Conservation (phyloP, 805 yeast genomes). For the Metschnikowia santaceciliae region DNA sequence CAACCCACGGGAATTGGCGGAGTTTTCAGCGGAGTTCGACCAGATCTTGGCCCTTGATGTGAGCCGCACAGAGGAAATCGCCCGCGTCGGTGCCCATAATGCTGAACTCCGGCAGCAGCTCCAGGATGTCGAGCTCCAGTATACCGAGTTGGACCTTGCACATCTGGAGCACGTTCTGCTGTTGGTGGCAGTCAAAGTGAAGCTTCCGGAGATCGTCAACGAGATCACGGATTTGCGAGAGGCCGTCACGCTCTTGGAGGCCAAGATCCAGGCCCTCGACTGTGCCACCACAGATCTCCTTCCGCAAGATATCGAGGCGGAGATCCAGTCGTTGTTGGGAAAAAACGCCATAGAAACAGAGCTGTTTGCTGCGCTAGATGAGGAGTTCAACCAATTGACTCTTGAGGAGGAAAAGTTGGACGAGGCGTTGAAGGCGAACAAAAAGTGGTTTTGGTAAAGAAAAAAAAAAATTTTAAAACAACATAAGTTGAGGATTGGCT, state of each 20-base stretch:
- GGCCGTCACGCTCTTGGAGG: conserved; percentile 34
- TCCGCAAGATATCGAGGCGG: conserved; percentile 35
- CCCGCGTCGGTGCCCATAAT: conserved; percentile 56
- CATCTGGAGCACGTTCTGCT: conserved; percentile 89
- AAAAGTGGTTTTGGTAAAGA: conserved; percentile 29
- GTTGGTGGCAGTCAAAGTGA: conserved; percentile 75
- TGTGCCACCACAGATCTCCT: conserved; percentile 20
- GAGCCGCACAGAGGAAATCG: conserved; percentile 61
- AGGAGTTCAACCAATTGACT: conserved; percentile 27
- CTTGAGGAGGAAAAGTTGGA: conserved; percentile 24
- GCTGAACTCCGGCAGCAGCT: conserved; percentile 71
- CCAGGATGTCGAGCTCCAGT: conserved; percentile 52
- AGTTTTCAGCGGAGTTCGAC: conserved; percentile 70
- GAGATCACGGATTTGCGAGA: conserved; percentile 61
- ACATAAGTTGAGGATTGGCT: too few species aligned
- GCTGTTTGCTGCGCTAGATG: conserved; percentile 35
- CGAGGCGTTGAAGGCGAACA: conserved; percentile 20
- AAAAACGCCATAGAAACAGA: conserved; percentile 39
- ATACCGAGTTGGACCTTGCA: conserved; percentile 57
- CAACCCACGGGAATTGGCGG: conserved; percentile 65
- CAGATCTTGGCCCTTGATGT: conserved; percentile 68
- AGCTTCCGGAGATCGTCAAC: conserved; percentile 68
- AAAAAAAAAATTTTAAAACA: too few species aligned
- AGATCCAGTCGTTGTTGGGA: conserved; percentile 32
- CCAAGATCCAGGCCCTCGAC: conserved; percentile 37